Base-by-base conservation (phyloP, 495 filamentous ascomycete genomes). In the Penicillium silybi region DNA sequence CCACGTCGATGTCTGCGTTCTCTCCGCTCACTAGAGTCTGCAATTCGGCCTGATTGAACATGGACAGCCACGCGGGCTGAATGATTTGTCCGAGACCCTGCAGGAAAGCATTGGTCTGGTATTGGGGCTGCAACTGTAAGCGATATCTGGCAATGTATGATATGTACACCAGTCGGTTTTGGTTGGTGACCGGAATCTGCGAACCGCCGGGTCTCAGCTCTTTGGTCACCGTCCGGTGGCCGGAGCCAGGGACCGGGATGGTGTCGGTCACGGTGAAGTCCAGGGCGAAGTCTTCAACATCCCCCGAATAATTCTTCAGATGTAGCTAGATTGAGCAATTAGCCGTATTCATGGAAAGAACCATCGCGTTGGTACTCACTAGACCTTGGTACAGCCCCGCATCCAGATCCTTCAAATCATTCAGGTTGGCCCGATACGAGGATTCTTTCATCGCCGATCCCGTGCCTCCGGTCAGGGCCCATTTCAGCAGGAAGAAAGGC, bases 11-110 rank as follows among this genome's bases (percentile, higher is more conserved):
- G 39, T 90, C 84, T 16, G 85, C 85, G 20, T 79, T 82, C 59
- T 92, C 88, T 49, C 93, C 93, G 53, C 90, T 88, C 13, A 98
- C 85, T 8, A 98, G 82, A 0, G 89, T 93, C 66, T 98, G 93
- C 18, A 98, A 77, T 60, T 98, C 93, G 7, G 81, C 77, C 58
- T 97, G 93, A 66, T 98, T 98, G 76, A 99, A 99, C 93, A 99
- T 99, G 56, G 83, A 88, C 3, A 99, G 77, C 93, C 93, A 99
- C 3, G 80, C 79, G 0, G 92, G 92, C 50, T 90, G 85, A 54
- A 99, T 95, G 59, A 99, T 95, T 48, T 85, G 76, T 13, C 87
- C 80, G 4, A 98, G 79, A 1, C 93, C 93, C 42, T 81, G 80
- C 7, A 98, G 80, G 59, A 98, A 98, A 1, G 90, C 90, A 16